These are phyloP conservation scores for Hypoxylon fragiforme DNA, from an alignment of 495 filamentous ascomycete species.

Conservation along the genomic window DNA sequence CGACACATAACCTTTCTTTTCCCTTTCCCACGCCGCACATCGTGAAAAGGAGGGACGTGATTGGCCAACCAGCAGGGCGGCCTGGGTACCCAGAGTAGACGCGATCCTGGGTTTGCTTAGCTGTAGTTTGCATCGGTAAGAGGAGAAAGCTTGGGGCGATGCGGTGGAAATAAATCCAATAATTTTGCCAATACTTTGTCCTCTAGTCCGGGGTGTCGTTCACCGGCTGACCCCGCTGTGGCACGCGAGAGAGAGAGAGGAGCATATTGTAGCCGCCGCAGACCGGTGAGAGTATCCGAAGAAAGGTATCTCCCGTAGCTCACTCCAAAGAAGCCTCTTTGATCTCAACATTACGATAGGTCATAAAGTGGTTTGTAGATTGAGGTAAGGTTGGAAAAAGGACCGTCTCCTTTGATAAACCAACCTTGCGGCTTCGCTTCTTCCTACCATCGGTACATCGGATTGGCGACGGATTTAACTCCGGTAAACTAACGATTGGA, in stretches of 20 bases:
- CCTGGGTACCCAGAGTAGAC: neutral
- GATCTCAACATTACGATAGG: slow-evolving; percentile 7
- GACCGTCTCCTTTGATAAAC: neutral
- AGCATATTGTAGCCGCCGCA: slow-evolving; percentile 9
- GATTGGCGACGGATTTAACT: slow-evolving; percentile 3
- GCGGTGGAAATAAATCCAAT: neutral
- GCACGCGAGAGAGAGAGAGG: slow-evolving; percentile 12
- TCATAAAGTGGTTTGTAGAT: slow-evolving; percentile 1
- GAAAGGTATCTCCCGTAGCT: neutral
- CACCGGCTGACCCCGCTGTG: slow-evolving; percentile 20
- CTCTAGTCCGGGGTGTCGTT: slow-evolving; percentile 1
- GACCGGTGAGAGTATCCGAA: slow-evolving; percentile 21
- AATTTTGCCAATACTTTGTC: neutral
- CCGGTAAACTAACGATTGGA: slow-evolving; percentile 16
- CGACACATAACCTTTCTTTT: slow-evolving; percentile 1
- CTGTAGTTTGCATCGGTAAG: slow-evolving; percentile 21
- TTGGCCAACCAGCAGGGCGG: slow-evolving; percentile 8
- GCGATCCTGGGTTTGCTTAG: slow-evolving; percentile 19
- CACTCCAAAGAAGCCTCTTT: neutral
- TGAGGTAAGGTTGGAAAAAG: neutral
- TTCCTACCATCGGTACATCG: slow-evolving; percentile 1
- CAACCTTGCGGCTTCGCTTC: slow-evolving; percentile 1
- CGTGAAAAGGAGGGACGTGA: slow-evolving; percentile 10
- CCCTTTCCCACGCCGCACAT: slow-evolving; percentile 1
- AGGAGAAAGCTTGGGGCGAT: neutral